Base-by-base conservation (phyloP, 495 filamentous ascomycete species). In the Jackrogersella minutella region DNA sequence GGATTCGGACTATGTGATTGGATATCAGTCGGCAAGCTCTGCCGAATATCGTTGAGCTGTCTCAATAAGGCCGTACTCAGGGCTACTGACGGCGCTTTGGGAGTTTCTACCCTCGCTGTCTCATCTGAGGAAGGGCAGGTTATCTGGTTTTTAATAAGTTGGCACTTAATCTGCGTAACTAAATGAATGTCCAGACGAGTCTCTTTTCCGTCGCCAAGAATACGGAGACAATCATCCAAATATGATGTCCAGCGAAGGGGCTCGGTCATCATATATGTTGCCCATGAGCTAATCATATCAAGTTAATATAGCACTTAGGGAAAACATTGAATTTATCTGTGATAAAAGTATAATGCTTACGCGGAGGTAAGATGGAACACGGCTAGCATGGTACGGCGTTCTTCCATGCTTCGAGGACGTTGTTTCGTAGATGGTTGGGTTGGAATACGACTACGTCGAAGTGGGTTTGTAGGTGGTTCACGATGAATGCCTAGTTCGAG, bases 221-320 rank as follows among this genome's bases (percentile, higher is more conserved):
- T 46, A 2, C 74, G 68, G 4, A 86, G 73, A 31, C 79, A 81
- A 30, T 85, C 80, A 33, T 83, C 81, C 70, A 86, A 75, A 52
- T 85, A 78, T 9, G 77, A 64, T 14, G 78, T 82, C 80, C 82
- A 86, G 36, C 78, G 74, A 21, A 86, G 68, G 4, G 81, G 73
- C 16, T 86, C 83, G 3, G 79, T 81, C 58, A 76, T 80, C 9
- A 77, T 46, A 39, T 65, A 62, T 14, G 58, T 54, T 54, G 58
- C 22, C 67, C 67, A 70, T 1, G 67, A 54, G 5, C 67, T 70
- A 24, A 50, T 31, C 6, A 28, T 8, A 17, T 37, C 7, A 4
- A 14, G 21, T 70, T 40, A 66, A 43, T 9, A 57, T 2, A 10
- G 6, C 7, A 10, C 11, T 4, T 16, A 13, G 19, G 17, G 36